Evolutionary conservation across 1,284 basidiomycete species (phyloP).

Genomic region (Naganishia albida): DNA sequence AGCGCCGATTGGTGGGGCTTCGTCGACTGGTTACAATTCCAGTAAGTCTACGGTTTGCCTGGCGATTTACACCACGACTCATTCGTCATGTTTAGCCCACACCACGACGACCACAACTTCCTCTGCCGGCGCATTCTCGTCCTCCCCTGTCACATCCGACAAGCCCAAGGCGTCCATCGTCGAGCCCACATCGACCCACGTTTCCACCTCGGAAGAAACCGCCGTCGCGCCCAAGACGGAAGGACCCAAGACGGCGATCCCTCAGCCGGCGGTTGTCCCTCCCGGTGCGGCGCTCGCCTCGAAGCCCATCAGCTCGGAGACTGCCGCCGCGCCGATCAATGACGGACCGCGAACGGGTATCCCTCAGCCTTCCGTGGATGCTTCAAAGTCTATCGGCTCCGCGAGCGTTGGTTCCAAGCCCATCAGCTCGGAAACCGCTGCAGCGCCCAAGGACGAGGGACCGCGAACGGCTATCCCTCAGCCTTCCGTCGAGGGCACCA

Average conservation of each 20-base stretch:
- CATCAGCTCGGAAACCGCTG: not conserved
- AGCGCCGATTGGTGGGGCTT: constrained; percentile 29
- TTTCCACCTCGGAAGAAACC: constrained; percentile 12
- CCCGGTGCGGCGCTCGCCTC: constrained; percentile 8
- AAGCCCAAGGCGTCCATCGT: constrained; percentile 1
- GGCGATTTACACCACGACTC: not conserved
- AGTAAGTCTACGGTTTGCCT: not conserved
- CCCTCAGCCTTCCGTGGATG: not conserved
- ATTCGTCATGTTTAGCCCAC: not conserved
- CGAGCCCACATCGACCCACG: constrained; percentile 14
- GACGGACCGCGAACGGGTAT: constrained; percentile 20
- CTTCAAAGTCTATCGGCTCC: not conserved
- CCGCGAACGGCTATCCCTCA: constrained; percentile 22
- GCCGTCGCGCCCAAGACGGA: constrained; percentile 16
- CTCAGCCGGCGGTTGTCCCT: constrained; percentile 28
- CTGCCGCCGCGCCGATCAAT: constrained; percentile 17
- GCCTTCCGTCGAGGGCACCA: not conserved
- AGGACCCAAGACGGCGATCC: constrained; percentile 18
- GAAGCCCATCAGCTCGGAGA: constrained; percentile 6
- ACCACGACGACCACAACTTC: constrained; percentile 10
- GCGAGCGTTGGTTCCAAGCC: not conserved
- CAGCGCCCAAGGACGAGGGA: constrained; percentile 10
- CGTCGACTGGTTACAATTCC: not conserved
- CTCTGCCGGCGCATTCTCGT: not conserved
- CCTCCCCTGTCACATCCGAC: not conserved